Percentiles rank a stretch among this genome's conserved stretches.
These are phyloP conservation scores for Globisporangium canariense DNA, from an alignment of 352 stramenopile species.

Conservation along the genomic window DNA sequence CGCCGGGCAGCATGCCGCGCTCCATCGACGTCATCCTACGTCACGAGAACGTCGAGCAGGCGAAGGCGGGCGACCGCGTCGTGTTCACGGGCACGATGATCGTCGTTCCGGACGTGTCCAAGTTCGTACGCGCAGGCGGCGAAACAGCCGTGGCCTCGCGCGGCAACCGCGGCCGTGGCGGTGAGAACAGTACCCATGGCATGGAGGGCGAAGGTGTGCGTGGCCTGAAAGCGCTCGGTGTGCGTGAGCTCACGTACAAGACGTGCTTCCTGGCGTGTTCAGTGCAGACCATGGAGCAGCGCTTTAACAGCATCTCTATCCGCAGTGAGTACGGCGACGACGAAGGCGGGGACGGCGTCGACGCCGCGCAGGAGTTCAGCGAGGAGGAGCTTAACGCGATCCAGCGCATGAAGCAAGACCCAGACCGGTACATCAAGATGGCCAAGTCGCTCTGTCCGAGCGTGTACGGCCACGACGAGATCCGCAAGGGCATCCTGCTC, in stretches of 20 bases:
- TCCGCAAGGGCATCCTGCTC: constrained; percentile 92
- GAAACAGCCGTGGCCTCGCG: constrained; percentile 65
- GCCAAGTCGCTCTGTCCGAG: constrained; percentile 94
- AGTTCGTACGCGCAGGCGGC: constrained; percentile 75
- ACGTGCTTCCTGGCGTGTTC: constrained; percentile 96
- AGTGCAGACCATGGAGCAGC: constrained; percentile 90
- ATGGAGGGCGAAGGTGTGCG: constrained; percentile 91
- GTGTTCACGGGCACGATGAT: constrained; percentile 95
- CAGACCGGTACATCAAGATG: constrained; percentile 92
- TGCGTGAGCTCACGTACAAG: constrained; percentile 97
- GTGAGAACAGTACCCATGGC: constrained; percentile 72
- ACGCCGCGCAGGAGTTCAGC: constrained; percentile 79
- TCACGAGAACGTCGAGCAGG: constrained; percentile 97
- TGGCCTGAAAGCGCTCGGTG: constrained; percentile 93
- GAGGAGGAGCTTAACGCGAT: constrained; percentile 92
- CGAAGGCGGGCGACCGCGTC: constrained; percentile 94
- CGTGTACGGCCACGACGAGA: constrained; percentile 98
- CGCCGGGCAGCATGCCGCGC: constrained; percentile 96
- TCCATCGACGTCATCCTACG: constrained; percentile 97
- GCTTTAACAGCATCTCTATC: constrained; percentile 86
- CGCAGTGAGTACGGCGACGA: constrained; percentile 70
- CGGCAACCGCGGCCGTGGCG: constrained; percentile 25
- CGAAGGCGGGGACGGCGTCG: constrained; percentile 24
- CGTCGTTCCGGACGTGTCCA: constrained; percentile 94
- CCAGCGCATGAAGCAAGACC: constrained; percentile 87